Conservation (phyloP, 495 filamentous ascomycete species). For the Penicilliopsis zonata region DNA sequence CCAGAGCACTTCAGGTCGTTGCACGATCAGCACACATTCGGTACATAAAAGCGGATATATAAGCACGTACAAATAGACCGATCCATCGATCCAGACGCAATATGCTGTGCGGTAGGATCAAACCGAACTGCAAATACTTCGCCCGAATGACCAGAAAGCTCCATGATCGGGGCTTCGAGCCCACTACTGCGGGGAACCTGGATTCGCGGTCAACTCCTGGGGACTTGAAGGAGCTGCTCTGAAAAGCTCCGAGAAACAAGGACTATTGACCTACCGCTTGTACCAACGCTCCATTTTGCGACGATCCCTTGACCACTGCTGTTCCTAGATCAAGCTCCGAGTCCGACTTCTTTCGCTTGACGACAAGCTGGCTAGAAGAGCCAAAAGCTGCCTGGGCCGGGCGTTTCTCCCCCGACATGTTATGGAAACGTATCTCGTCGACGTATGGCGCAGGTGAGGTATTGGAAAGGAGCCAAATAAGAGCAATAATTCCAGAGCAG, state of each 20-base stretch:
- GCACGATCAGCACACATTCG: not conserved
- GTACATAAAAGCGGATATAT: not conserved
- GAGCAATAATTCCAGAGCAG: too few relatives aligned
- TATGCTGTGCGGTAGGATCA: conserved; percentile 72
- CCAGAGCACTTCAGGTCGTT: conserved; percentile 61
- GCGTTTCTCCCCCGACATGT: conserved; percentile 83
- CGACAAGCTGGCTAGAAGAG: conserved; percentile 60
- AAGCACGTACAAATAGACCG: conserved; percentile 63
- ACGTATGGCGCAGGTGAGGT: not conserved
- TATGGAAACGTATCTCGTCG: conserved; percentile 4
- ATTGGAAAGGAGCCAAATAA: not conserved
- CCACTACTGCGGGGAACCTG: conserved; percentile 76
- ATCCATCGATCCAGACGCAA: conserved; percentile 95
- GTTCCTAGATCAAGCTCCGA: conserved; percentile 50
- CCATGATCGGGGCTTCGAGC: conserved; percentile 88
- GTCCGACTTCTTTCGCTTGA: conserved; percentile 76
- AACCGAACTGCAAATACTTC: conserved; percentile 91
- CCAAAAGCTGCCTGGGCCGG: conserved; percentile 71
- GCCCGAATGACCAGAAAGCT: conserved; percentile 66
- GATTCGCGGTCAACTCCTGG: conserved; percentile 6
- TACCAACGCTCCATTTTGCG: conserved; percentile 62
- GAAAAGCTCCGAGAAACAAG: conserved; percentile 1
- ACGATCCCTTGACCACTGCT: conserved; percentile 52
- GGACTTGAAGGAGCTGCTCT: not conserved
- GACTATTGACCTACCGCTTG: conserved; percentile 55